A percentile compares a stretch with the other conserved stretches of the same genome.
These are phyloP conservation scores for Aurantiochytrium sp. DNA, from an alignment of 108 stramenopile genomes.

Conservation along the genomic window DNA sequence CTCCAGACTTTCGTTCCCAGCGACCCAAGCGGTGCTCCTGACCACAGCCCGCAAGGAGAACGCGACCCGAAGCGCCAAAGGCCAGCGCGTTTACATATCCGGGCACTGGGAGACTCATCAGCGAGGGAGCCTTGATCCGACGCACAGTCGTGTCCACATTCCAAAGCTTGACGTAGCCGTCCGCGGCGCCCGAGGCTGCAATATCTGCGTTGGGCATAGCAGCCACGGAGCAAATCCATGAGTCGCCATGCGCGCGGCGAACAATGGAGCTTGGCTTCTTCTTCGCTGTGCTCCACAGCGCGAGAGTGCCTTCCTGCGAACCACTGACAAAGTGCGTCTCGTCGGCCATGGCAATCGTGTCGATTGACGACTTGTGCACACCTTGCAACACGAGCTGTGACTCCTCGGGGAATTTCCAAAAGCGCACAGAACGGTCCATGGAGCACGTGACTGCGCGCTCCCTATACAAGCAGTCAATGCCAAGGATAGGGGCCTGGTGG, in stretches of 20 bases:
- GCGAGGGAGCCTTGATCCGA: neutral
- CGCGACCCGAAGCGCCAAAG: slow-evolving; percentile 11
- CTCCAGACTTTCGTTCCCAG: neutral
- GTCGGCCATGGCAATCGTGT: slow-evolving; percentile 62
- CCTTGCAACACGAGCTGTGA: slow-evolving; percentile 86
- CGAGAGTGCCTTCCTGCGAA: slow-evolving; percentile 75
- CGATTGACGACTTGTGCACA: slow-evolving; percentile 43
- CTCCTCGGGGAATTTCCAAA: slow-evolving; percentile 94
- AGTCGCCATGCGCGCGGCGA: neutral
- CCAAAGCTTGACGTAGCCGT: slow-evolving; percentile 14
- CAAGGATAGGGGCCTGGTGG: slow-evolving; percentile 79
- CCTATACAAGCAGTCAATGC: slow-evolving; percentile 63
- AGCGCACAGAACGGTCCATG: slow-evolving; percentile 77
- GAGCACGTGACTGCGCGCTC: slow-evolving; percentile 70
- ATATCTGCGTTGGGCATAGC: neutral
- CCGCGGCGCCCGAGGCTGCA: slow-evolving; percentile 4
- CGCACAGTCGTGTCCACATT: neutral
- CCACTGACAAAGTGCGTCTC: slow-evolving; percentile 89
- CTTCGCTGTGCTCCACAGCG: slow-evolving; percentile 81
- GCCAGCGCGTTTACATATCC: slow-evolving; percentile 23
- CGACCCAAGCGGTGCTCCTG: slow-evolving; percentile 21
- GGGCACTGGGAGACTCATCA: neutral
- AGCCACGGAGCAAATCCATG: slow-evolving; percentile 20
- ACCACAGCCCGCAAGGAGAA: slow-evolving; percentile 7
- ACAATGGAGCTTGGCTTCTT: slow-evolving; percentile 70